Base-by-base conservation (phyloP, 2,329 filamentous ascomycete species). In the Xenoacremonium recifei region DNA sequence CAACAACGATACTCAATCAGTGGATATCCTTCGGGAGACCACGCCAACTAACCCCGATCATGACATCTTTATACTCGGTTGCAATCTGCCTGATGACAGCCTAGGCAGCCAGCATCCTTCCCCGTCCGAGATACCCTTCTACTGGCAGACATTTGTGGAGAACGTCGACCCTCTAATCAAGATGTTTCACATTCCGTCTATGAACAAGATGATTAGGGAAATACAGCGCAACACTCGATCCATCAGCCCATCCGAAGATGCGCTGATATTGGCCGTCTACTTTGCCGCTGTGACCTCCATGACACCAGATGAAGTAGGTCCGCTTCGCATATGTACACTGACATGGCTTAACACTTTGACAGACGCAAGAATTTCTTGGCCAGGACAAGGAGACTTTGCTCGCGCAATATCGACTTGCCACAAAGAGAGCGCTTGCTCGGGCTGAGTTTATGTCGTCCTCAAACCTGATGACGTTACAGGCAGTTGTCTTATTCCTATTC, bases 401-500 rank as follows among this genome's bases (percentile, higher is more conserved):
- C n/a, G 34, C 31, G 3, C 39, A 39, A 6, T 45, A 39, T 23
- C 42, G 38, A 21, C 16, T 29, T 37, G 42, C 37, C 6, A 40
- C 42, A 3, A 37, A 48, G 27, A 31, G 37, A 34, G 34, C 45
- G 16, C 45, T 48, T 18, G 32, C 30, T 6, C 38, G 29, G 19
- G 45, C 45, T 18, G 43, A 42, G 27, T 42, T 46, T 18, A 40
- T 48, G 30, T 40, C 37, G 3, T 39, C 55, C 9, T 48, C 43
- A 9, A 49, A 62, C n/a, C 46, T 50, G 5, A 43, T 38, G 1
- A 52, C 58, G 1, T 21, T 60, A 1, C 59, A 62, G 12, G 54
- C 59, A 2, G 41, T 62, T 3, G 39, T 53, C 15, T 57, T 62
- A 11, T 62, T 60, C 16, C 30, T 58, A 4, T 53, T 49, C 6